Evolutionary conservation across 225 moss, liverwort and hornwort species (phyloP).

Genomic region (Climacium dendroides): DNA sequence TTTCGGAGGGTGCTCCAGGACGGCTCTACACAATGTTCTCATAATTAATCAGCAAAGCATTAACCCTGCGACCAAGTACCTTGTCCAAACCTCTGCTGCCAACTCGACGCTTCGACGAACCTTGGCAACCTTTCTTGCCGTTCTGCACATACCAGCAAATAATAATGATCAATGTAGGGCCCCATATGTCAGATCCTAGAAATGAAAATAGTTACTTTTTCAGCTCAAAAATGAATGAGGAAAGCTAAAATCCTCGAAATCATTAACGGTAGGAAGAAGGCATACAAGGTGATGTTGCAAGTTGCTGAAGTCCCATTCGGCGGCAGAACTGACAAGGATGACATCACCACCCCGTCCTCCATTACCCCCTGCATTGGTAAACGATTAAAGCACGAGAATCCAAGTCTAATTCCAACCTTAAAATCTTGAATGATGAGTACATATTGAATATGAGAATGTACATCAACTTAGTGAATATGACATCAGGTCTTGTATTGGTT

Average conservation of each 20-base stretch:
- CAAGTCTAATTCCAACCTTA: neutral
- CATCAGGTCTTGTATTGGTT: too few species aligned
- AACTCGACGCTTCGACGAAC: slow-evolving; percentile 79
- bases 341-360: slow-evolving; percentile 94
- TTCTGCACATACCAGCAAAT: slow-evolving; percentile 37
- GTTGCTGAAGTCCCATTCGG: slow-evolving; percentile 93
- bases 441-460: neutral
- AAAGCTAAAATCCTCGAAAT: neutral
- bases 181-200: neutral
- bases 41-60: neutral
- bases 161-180: neutral
- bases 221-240: neutral
- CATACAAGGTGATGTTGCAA: slow-evolving; percentile 88
- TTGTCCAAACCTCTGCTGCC: slow-evolving; percentile 90
- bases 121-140: slow-evolving; percentile 67
- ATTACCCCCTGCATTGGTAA: slow-evolving; percentile 60
- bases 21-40: neutral
- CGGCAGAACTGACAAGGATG: slow-evolving; percentile 68
- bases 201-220: neutral
- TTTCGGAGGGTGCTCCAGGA: neutral
- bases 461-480: neutral
- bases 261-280: neutral
- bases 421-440: neutral
- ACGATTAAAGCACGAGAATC: neutral
- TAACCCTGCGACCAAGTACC: slow-evolving; percentile 18